Conservation (phyloP, 2,329 filamentous ascomycete species). For the Stromatinia cepivora region DNA sequence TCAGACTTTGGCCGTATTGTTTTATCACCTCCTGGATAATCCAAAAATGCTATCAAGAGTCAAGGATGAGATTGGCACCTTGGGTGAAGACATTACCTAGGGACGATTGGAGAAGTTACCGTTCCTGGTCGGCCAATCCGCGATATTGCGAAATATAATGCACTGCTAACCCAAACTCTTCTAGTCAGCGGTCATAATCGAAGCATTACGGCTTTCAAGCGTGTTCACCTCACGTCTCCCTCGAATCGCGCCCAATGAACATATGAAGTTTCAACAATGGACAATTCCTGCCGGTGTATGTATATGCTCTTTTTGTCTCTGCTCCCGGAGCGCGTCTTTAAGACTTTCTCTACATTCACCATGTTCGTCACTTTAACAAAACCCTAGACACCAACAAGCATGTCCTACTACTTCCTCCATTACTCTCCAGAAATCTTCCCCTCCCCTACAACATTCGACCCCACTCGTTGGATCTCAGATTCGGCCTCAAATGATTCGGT, state of each 20-base stretch:
- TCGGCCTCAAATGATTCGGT: background rate
- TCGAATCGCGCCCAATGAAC: conserved; percentile 35
- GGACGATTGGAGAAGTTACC: conserved; percentile 9
- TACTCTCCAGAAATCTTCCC: conserved; percentile 12
- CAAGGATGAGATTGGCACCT: conserved; percentile 38
- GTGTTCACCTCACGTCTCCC: conserved; percentile 36
- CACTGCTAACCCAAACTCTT: background rate
- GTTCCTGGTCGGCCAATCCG: background rate
- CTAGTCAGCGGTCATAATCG: conserved; percentile 9
- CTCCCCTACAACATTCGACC: conserved; percentile 15
- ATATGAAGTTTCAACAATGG: conserved; percentile 30
- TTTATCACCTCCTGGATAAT: conserved; percentile 44
- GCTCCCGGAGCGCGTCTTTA: no score
- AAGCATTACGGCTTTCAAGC: conserved; percentile 9
- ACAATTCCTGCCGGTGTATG: conserved; percentile 35
- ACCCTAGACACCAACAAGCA: conserved; percentile 19
- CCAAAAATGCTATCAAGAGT: conserved; percentile 39
- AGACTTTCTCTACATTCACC: background rate
- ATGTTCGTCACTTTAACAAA: background rate
- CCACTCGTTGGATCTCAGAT: conserved; percentile 9
- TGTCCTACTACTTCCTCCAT: conserved; percentile 18
- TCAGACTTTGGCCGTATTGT: conserved; percentile 40
- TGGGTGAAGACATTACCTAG: conserved; percentile 15
- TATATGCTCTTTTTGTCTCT: background rate
- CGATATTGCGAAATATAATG: background rate